Evolutionary conservation across 192 early-diverging fungal species (phyloP).

Genomic region (Backusella circina): DNA sequence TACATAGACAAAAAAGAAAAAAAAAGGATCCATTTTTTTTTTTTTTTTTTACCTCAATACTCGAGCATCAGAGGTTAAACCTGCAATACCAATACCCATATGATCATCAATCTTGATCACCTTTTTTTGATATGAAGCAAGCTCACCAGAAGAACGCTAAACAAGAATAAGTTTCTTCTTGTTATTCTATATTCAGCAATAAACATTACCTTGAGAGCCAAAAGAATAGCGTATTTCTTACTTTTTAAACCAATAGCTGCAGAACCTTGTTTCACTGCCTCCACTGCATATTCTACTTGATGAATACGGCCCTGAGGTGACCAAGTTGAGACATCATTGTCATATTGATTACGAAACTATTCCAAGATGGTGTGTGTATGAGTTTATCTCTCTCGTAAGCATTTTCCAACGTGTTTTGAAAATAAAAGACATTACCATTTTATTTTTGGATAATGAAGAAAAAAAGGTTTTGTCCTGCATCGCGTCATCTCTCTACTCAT

Average conservation of each 20-base stretch:
- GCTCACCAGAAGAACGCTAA: conserved; percentile 89
- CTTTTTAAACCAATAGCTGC: conserved; percentile 91
- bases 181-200: neutral
- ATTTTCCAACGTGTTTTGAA: too few relatives aligned
- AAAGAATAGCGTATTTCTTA: conserved; percentile 81
- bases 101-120: conserved; percentile 92
- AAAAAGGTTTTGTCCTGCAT: neutral
- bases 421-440: neutral
- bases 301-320: conserved; percentile 97
- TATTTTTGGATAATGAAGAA: neutral
- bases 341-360: conserved; percentile 87
- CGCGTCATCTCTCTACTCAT: neutral
- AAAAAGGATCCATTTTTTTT: neutral
- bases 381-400: too few relatives aligned
- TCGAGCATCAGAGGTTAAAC: conserved; percentile 95
- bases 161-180: too few relatives aligned
- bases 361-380: too few relatives aligned
- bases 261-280: conserved; percentile 98
- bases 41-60: conserved; percentile 70
- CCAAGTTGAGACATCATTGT: conserved; percentile 97
- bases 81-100: conserved; percentile 95
- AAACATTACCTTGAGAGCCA: conserved; percentile 87
- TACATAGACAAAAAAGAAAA: neutral
- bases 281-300: conserved; percentile 98
- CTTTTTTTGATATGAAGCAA: conserved; percentile 98